Evolutionary conservation across 2,329 filamentous ascomycete genomes (phyloP).

Genomic region (Fusarium sp.): DNA sequence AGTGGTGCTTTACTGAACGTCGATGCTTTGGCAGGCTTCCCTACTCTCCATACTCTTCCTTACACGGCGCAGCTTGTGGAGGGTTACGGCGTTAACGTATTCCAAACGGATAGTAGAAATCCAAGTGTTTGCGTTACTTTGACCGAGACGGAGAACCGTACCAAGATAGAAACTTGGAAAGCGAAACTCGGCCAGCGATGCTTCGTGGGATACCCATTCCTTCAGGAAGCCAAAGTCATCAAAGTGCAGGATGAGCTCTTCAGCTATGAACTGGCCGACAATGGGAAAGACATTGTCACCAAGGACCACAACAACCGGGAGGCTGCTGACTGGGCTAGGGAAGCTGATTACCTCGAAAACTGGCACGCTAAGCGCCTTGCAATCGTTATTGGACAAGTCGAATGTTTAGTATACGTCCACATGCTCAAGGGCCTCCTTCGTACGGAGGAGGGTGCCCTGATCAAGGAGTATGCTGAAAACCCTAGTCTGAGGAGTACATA

Average conservation of each 20-base stretch:
- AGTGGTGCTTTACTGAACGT: constrained; percentile 85
- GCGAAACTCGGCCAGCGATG: constrained; percentile 85
- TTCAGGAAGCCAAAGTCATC: constrained; percentile 91
- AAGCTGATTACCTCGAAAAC: constrained; percentile 83
- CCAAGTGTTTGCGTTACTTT: constrained; percentile 95
- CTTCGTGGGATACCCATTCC: constrained; percentile 92
- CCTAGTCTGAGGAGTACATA: constrained; percentile 89
- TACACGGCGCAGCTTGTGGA: constrained; percentile 77
- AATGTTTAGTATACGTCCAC: constrained; percentile 90
- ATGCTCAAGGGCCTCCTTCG: constrained; percentile 93
- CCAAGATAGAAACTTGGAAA: constrained; percentile 78
- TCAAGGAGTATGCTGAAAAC: constrained; percentile 93
- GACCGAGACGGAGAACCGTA: constrained; percentile 76
- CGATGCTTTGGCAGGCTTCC: constrained; percentile 91
- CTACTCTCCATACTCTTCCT: constrained; percentile 85
- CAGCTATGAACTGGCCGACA: constrained; percentile 79
- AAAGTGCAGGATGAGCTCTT: constrained; percentile 94
- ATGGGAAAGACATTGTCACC: constrained; percentile 72
- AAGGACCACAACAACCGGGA: constrained; percentile 79
- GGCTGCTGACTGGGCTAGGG: constrained; percentile 85
- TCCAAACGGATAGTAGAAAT: constrained; percentile 94
- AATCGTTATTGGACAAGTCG: constrained; percentile 85
- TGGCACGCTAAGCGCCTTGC: constrained; percentile 92
- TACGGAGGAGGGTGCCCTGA: constrained; percentile 87
- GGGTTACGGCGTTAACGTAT: constrained; percentile 91